Conservation (phyloP, 148 eudicot genomes). For the Silene latifolia region DNA sequence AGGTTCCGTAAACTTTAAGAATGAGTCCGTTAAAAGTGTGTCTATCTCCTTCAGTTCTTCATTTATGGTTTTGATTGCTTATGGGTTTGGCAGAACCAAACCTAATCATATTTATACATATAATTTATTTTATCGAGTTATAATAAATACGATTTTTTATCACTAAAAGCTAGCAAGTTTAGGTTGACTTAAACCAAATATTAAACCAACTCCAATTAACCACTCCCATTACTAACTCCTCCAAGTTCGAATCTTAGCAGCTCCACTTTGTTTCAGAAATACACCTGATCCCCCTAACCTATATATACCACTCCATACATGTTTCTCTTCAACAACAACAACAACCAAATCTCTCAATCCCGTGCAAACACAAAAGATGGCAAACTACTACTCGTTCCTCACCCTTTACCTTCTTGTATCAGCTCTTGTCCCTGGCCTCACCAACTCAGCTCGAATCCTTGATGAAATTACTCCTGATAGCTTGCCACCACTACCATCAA, state of each 20-base stretch:
- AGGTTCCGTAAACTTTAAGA: no score
- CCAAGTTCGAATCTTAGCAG: not conserved
- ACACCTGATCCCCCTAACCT: not conserved
- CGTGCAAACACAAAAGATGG: slow-evolving; percentile 27
- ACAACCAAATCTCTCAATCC: not conserved
- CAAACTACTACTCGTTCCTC: slow-evolving; percentile 25
- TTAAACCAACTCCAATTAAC: not conserved
- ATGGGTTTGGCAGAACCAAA: no score
- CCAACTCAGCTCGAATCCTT: slow-evolving; percentile 53
- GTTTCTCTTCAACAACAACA: not conserved
- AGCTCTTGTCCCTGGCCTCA: slow-evolving; percentile 31
- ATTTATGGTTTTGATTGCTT: no score
- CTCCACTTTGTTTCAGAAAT: no score
- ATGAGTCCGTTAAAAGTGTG: no score
- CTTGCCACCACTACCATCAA: slow-evolving; percentile 31
- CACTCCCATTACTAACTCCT: not conserved
- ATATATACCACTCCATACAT: not conserved
- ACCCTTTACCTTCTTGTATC: slow-evolving; percentile 46
- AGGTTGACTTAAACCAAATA: not conserved
- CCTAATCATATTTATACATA: no score
- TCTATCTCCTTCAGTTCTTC: no score
- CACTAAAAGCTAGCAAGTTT: not conserved
- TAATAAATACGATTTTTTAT: no score
- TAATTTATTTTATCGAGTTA: no score
- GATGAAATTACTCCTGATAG: slow-evolving; percentile 31